These are phyloP conservation scores for Obba rivulosa DNA, from an alignment of 768 basidiomycete species.

Conservation along the genomic window DNA sequence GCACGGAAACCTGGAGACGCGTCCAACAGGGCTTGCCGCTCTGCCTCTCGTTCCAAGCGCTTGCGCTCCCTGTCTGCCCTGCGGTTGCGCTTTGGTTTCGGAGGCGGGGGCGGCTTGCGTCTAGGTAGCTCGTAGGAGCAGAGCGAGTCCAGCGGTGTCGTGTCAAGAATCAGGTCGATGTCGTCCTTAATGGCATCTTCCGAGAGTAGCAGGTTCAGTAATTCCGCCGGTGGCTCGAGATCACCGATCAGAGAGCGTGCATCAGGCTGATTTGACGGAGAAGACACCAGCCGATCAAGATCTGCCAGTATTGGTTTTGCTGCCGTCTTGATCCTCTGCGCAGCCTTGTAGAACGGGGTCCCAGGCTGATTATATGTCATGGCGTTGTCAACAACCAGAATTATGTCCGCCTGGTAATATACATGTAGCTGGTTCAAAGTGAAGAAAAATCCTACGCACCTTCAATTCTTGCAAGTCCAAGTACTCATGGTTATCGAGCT, in stretches of 20 bases:
- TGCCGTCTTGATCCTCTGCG: conserved; percentile 51
- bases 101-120: conserved; percentile 56
- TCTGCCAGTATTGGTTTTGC: conserved; percentile 38
- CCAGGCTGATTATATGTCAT: conserved; percentile 78
- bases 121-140: conserved; percentile 63
- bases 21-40: conserved; percentile 27
- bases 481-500: conserved; percentile 80
- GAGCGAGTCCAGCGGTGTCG: conserved; percentile 59
- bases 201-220: conserved; percentile 53
- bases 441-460: conserved; percentile 31
- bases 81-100: conserved; percentile 34
- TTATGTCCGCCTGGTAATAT: conserved; percentile 65
- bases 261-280: neutral
- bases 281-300: conserved; percentile 24
- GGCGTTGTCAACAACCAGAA: conserved; percentile 82
- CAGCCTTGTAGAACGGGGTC: conserved; percentile 65
- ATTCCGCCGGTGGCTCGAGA: conserved; percentile 62
- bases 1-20: conserved; percentile 40
- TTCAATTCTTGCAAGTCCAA: conserved; percentile 72
- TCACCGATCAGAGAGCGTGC: conserved; percentile 44
- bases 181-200: conserved; percentile 47
- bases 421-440: neutral
- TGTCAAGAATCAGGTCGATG: conserved; percentile 47
- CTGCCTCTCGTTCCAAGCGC: conserved; percentile 17
- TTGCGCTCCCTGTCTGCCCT: conserved; percentile 21